Evolutionary conservation across 2,329 filamentous ascomycete genomes (phyloP).

Genomic region (Mycosphaerella arachidis): DNA sequence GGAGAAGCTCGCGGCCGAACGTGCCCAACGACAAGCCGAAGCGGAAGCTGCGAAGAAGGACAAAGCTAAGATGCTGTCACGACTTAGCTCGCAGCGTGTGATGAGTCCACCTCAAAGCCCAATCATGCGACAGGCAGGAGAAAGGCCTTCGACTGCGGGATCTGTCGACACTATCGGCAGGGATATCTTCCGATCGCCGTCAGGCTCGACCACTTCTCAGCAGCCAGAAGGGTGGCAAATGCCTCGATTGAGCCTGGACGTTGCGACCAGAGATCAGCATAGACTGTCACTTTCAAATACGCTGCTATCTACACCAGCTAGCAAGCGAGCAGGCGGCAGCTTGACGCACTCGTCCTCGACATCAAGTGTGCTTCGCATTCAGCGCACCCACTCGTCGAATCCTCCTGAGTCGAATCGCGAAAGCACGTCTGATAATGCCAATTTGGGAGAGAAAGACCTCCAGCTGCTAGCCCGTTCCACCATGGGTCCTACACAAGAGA

Average conservation of each 20-base stretch:
- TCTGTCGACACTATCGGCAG: constrained; percentile 34
- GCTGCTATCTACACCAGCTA: constrained; percentile 22
- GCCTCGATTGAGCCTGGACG: constrained; percentile 33
- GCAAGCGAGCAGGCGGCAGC: constrained; percentile 12
- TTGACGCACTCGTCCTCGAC: constrained; percentile 29
- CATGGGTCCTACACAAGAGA: constrained; percentile 6
- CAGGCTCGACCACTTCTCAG: constrained; percentile 35
- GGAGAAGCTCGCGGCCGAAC: constrained; percentile 15
- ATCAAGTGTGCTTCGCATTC: constrained; percentile 25
- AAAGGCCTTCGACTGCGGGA: constrained; percentile 22
- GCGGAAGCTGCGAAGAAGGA: constrained; percentile 24
- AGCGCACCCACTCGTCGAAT: constrained; percentile 21
- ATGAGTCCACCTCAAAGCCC: constrained; percentile 27
- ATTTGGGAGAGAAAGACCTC: constrained; percentile 23
- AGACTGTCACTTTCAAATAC: constrained; percentile 33
- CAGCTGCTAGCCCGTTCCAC: constrained; percentile 23
- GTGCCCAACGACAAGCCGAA: constrained; percentile 8
- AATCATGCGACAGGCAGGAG: constrained; percentile 11
- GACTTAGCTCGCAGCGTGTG: constrained; percentile 16
- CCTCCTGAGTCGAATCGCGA: constrained; percentile 18
- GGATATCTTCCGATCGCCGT: constrained; percentile 44
- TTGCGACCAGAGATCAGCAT: constrained; percentile 27
- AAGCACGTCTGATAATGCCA: constrained; percentile 17
- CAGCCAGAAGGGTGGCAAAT: constrained; percentile 28
- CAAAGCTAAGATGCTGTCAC: constrained; percentile 22